Evolutionary conservation across 371 early-diverging fungal species (phyloP).

Genomic region (Apophysomyces trapeziformis): DNA sequence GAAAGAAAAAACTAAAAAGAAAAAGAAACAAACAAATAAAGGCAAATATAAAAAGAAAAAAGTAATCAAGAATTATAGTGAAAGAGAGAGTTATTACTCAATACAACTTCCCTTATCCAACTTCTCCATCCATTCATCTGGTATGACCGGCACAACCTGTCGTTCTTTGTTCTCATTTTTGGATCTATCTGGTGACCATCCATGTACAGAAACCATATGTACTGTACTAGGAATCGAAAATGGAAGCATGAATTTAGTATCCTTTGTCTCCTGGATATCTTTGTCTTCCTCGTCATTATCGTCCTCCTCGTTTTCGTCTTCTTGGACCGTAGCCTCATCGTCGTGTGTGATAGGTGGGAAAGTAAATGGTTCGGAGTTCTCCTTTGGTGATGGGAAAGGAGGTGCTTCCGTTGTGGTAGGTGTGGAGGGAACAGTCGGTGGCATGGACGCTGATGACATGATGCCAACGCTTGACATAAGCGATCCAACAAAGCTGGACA

Average conservation of each 20-base stretch:
- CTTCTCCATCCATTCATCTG: conserved; percentile 57
- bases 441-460: conserved; percentile 27
- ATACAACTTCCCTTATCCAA: conserved; percentile 38
- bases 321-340: not conserved
- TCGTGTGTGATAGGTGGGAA: conserved; percentile 11
- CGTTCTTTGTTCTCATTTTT: conserved; percentile 28
- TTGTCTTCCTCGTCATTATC: conserved; percentile 38
- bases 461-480: conserved; percentile 30
- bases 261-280: conserved; percentile 51
- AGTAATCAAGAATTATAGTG: conserved; percentile 4
- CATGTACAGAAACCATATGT: conserved; percentile 31
- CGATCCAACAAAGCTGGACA: conserved; percentile 35
- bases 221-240: conserved; percentile 55
- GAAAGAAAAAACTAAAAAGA: not conserved
- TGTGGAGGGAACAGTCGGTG: conserved; percentile 23
- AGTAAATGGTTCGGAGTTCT: conserved; percentile 10
- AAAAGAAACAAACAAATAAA: not conserved
- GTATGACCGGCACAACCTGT: conserved; percentile 44
- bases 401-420: conserved; percentile 23
- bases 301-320: conserved; percentile 23
- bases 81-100: not conserved
- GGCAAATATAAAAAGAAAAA: not conserved
- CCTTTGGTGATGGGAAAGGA: conserved; percentile 8
- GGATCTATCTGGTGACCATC: conserved; percentile 38
- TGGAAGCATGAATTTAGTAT: conserved; percentile 53